phyloP scores from a whole-genome alignment of 331 rosid species.

The Quercus tomentella region DNA sequence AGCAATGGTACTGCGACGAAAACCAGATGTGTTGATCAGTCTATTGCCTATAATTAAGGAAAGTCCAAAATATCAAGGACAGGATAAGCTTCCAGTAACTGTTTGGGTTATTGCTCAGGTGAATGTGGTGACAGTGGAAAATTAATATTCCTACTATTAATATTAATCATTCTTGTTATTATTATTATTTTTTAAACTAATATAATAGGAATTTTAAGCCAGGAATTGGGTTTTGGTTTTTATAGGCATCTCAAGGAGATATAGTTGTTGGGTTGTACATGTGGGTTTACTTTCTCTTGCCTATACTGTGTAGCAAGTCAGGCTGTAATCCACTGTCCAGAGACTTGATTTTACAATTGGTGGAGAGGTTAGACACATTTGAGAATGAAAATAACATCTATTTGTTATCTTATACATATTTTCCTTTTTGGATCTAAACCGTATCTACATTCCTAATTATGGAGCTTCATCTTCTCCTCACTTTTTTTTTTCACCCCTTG shows the following conservation, averaged over 20 bases:
- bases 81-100: conserved; percentile 54
- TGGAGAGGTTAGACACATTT: conserved; percentile 50
- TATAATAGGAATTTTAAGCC: neutral
- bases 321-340: conserved; percentile 53
- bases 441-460: neutral
- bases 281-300: conserved; percentile 63
- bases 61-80: conserved; percentile 47
- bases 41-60: conserved; percentile 48
- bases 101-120: conserved; percentile 70
- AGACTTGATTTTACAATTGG: conserved; percentile 61
- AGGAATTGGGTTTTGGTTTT: conserved; percentile 6
- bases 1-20: conserved; percentile 60
- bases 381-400: neutral
- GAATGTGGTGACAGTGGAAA: conserved; percentile 1
- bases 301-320: conserved; percentile 56
- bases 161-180: too few species aligned
- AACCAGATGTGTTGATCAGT: conserved; percentile 60
- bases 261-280: conserved; percentile 47
- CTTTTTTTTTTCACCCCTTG: neutral
- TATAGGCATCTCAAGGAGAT: conserved; percentile 64
- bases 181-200: neutral
- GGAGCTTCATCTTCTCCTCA: neutral
- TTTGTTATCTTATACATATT: neutral
- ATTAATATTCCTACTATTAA: neutral
- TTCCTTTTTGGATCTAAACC: neutral